Percentiles rank a stretch among this genome's conserved stretches.
phyloP scores from a whole-genome alignment of 1,284 basidiomycete species.

The Cerioporus squamosus region DNA sequence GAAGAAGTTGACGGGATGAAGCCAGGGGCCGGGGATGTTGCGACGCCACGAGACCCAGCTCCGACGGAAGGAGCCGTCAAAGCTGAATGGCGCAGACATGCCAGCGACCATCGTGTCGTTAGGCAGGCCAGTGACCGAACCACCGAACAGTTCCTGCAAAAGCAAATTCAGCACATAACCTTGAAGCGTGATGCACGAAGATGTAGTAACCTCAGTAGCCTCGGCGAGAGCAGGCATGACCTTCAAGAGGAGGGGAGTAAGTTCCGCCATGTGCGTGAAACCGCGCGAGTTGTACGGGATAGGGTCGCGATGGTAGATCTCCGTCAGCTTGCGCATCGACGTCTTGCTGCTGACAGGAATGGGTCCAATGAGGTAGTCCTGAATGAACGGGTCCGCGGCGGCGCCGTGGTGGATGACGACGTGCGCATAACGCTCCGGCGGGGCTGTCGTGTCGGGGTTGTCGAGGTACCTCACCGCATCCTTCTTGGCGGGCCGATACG shows the following conservation, averaged over 20 bases:
- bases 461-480: conserved; percentile 54
- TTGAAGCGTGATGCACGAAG: neutral
- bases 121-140: conserved; percentile 38
- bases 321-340: conserved; percentile 43
- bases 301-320: conserved; percentile 53
- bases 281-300: conserved; percentile 58
- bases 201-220: conserved; percentile 42
- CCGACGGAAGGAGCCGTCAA: conserved; percentile 62
- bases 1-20: conserved; percentile 60
- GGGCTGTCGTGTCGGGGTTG: conserved; percentile 28
- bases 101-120: conserved; percentile 54
- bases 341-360: conserved; percentile 49
- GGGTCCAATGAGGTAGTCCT: conserved; percentile 61
- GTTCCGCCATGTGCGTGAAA: conserved; percentile 39
- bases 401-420: conserved; percentile 60
- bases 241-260: conserved; percentile 38
- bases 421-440: conserved; percentile 45
- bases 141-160: conserved; percentile 48
- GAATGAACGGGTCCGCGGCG: conserved; percentile 44
- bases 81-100: conserved; percentile 55
- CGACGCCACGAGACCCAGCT: conserved; percentile 54
- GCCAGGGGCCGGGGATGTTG: conserved; percentile 53
- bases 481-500: conserved; percentile 51
- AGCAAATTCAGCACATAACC: conserved; percentile 5
- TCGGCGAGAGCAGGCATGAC: conserved; percentile 40